phyloP scores from a whole-genome alignment of 1,284 basidiomycete species.

The Pseudozyma pruni region DNA sequence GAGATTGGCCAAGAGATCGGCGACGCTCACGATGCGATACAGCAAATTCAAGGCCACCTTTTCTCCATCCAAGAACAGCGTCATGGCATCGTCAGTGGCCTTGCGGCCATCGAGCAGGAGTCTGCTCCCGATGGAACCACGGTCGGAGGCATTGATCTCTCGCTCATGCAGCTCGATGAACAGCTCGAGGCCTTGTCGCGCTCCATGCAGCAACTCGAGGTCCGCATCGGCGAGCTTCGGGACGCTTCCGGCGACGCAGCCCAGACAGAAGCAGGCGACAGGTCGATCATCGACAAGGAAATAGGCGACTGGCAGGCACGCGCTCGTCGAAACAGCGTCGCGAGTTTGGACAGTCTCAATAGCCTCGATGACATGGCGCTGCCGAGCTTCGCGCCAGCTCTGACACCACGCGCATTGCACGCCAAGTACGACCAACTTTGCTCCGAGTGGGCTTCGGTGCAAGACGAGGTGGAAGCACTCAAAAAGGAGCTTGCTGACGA shows the following conservation, averaged over 20 bases:
- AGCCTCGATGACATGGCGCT: conserved; percentile 45
- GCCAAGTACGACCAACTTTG: conserved; percentile 36
- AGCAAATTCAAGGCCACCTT: conserved; percentile 44
- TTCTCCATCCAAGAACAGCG: conserved; percentile 54
- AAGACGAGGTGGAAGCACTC: conserved; percentile 82
- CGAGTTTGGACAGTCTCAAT: conserved; percentile 38
- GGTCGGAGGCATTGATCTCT: conserved; percentile 77
- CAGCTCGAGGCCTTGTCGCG: conserved; percentile 76
- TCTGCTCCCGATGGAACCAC: conserved; percentile 4
- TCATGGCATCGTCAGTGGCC: conserved; percentile 20
- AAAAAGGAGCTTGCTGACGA: conserved; percentile 93
- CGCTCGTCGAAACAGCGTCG: conserved; percentile 22
- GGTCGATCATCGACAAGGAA: conserved; percentile 46
- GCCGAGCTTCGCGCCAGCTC: conserved; percentile 34
- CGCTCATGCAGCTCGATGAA: conserved; percentile 81
- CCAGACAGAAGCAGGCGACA: conserved; percentile 16
- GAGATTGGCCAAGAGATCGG: conserved; percentile 39
- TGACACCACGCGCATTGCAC: conserved; percentile 21
- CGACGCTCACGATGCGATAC: conserved; percentile 38
- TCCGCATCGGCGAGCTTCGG: conserved; percentile 22
- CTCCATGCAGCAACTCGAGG: conserved; percentile 49
- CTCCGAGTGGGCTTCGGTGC: conserved; percentile 81
- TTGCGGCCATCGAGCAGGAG: no score
- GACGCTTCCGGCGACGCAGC: neutral
- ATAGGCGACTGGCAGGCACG: conserved; percentile 19